Evolutionary conservation across 1,284 basidiomycete species (phyloP), one percentile per base, ranked within the genome.

Genomic region (Microbotryum lychnidis-dioicae): DNA sequence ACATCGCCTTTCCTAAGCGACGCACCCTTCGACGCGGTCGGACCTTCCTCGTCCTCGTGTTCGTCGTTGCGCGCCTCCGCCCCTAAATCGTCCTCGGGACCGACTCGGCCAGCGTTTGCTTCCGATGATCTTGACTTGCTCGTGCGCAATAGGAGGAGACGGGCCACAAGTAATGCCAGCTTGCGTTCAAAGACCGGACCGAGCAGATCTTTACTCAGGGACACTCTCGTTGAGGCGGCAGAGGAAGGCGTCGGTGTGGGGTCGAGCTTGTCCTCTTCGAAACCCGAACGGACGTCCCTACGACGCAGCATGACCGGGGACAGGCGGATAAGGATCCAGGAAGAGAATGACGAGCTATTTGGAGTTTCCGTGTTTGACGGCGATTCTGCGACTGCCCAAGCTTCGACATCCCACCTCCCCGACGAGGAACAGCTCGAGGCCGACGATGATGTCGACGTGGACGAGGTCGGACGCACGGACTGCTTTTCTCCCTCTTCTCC

Each of bases 31-130:
- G 31, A 46, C 53, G 23, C 59, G 58, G 27, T 81, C 4, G 23
- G 44, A 29, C 56, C 54, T 29, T 16, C 29, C 4, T 50, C 79
- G 4, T 62, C 82, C 82, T 2, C 79, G 80, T 69, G 66, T 82
- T 50, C 80, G 82, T 3, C 87, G 88, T 71, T 87, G 89, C 74
- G 76, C 87, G 45, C 85, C 86, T 70, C 75, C 86, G 56, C 79
- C 82, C 12, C 66, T 84, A 8, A 31, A 20, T 9, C 42, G 21
- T 25, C 76, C 80, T 10, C 79, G 81, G 63, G 83, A 80, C 70
- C 82, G 85, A 53, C 16, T 42, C 37, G 37, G 37, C 37, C 76
- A 79, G 48, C 79, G 87, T 56, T 80, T 80, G 67, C 77, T 82
- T 64, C 89, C 87, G 4, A 74, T 79, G 8, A 79, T 80, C 56